Evolutionary conservation across 495 filamentous ascomycete genomes (phyloP), one percentile per base, ranked within the genome.

Genomic region (Pseudevernia furfuracea): DNA sequence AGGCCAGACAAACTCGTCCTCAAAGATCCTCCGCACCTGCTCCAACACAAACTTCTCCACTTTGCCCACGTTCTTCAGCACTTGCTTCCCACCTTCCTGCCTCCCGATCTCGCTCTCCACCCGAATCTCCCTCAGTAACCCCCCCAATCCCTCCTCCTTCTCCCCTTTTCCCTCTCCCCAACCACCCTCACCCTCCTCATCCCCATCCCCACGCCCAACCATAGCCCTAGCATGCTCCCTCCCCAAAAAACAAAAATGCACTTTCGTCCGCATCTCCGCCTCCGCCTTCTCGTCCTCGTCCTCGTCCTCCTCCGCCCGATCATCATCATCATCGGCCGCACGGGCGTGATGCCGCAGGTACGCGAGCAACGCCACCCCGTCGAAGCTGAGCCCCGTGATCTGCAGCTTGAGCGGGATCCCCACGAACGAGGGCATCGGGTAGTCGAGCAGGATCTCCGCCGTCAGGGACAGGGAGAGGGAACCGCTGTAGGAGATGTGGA

Each of bases 21-120:
- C 94, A 71, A 98, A 97, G 64, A 97, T 96, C 63, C 92, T 84
- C 64, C 93, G 86, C 41, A 98, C 94, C 73, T 97, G 95, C 72
- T 96, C 93, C 30, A 98, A 81, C 56, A 98, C 90, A 72, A 98
- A 98, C 66, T 91, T 87, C 78, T 98, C 94, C 44, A 98, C 94
- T 78, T 98, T 98, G 23, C 95, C 92, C 44, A 98, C 92, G 75
- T 98, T 98, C 79, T 96, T 97, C 36, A 98, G 76, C 39, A 92
- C 91, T 75, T 96, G 92, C 76, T 92, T 96, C 38, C 91, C 90
- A 63, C 89, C 87, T 70, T 91, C 91, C 68, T 89, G 85, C 71
- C 93, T 84, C 3, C 94, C 94, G 71, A 98, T 98, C 77, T 97
- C 95, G 72, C 92, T 97, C 71, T 98, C 94, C 3, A 98, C 94